Evolutionary conservation across 108 stramenopile species (phyloP), one percentile per base, ranked within the genome.

Genomic region (Nannochloropsis salina): DNA sequence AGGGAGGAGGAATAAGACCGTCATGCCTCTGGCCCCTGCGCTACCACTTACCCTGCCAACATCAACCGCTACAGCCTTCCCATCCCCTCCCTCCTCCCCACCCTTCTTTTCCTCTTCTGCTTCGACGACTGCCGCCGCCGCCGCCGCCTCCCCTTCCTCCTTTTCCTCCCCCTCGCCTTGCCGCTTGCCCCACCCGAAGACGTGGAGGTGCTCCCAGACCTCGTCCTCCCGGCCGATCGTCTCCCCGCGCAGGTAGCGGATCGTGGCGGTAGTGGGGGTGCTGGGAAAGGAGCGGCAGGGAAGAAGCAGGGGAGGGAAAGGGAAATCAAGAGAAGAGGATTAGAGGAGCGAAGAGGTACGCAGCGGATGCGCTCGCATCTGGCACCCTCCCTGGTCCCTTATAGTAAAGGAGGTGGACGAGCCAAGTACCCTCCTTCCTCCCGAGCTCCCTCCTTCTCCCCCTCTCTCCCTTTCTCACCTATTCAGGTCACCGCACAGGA

Each of bases 401-500:
- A 31, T 1, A 31, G 31, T 31, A 31, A 31, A 31, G 31, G 31
- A 31, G 31, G 31, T 31, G 31, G 31, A 31, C 31, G 31, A 31
- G 31, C 31, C 31, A 31, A 31, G 31, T 31, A 31, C 31, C 31
- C 31, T 31, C 31, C 31, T 31, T 31, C 31, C 31, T 31, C 31
- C 31, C 1, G 31, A 0, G 10, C 47, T 51, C 47, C 47, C 15
- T 51, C 47, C 47, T 51, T 51, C 47, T 51, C 15, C 15, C 47
- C 47, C 15, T 51, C 47, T 15, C 47, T 51, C 47, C 47, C 47
- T 51, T 15, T 15, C 47, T 51, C 15, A 51, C 47, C 87, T 88
- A 81, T 88, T 88, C 41, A 88, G 84, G 81, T 88, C 87, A 5
- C 87, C 87, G 51, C 84, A 83, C 8, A 88, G 40, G 10, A 88